Conservation (phyloP, 108 stramenopile genomes). For the Cyclotella cryptica region DNA sequence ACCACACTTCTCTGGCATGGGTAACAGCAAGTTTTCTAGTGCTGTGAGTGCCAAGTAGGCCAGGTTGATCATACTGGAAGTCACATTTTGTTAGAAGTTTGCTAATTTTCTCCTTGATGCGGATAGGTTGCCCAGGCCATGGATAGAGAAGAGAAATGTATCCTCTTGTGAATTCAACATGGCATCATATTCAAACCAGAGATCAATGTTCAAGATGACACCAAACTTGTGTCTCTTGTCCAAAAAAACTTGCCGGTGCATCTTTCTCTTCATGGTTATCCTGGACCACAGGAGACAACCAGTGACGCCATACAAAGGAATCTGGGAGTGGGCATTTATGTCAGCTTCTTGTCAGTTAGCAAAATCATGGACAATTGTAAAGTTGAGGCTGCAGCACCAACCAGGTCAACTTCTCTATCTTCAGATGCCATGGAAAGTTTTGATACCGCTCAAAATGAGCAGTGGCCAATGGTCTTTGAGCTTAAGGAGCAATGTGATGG, state of each 20-base stretch:
- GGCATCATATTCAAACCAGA: constrained; percentile 10
- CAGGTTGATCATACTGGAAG: background rate
- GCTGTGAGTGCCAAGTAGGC: constrained; percentile 20
- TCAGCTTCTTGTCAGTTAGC: background rate
- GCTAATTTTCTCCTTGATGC: no score
- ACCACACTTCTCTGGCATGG: no score
- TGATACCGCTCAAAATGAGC: background rate
- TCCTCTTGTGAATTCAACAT: constrained; percentile 4
- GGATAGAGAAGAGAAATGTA: no score
- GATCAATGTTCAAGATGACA: background rate
- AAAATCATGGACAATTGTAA: constrained; percentile 1
- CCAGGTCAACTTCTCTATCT: background rate
- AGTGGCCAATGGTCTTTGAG: background rate
- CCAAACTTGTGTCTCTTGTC: background rate
- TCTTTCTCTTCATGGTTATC: constrained; percentile 3
- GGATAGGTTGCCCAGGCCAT: no score
- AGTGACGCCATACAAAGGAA: background rate
- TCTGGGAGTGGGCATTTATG: no score
- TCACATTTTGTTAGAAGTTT: background rate
- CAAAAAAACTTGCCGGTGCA: background rate
- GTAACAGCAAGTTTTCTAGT: no score
- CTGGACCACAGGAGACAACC: background rate
- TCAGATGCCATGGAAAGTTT: background rate
- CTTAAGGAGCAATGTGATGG: no score
- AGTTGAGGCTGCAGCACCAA: no score